Evolutionary conservation across 768 basidiomycete species (phyloP).

Genomic region (Chiua virens): DNA sequence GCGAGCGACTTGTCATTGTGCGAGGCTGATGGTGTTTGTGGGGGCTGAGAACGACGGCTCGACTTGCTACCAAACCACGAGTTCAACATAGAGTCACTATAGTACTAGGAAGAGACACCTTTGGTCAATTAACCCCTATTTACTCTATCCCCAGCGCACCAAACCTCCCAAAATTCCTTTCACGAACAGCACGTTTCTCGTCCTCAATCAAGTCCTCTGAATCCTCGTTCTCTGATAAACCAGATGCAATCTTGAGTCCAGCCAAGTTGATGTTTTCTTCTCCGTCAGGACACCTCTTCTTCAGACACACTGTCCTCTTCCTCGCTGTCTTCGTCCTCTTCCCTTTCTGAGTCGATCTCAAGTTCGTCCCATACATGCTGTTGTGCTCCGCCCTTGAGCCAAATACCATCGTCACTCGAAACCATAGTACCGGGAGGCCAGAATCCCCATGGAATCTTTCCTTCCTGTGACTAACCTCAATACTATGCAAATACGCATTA

Average conservation of each 20-base stretch:
- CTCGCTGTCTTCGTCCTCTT: slow-evolving; percentile 32
- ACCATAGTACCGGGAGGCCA: slow-evolving; percentile 59
- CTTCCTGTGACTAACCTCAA: slow-evolving; percentile 83
- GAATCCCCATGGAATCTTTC: slow-evolving; percentile 79
- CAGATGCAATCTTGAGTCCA: slow-evolving; percentile 1
- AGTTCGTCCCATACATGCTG: slow-evolving; percentile 23
- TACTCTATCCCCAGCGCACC: slow-evolving; percentile 23
- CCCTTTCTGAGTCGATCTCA: slow-evolving; percentile 31
- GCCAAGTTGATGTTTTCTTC: slow-evolving; percentile 1
- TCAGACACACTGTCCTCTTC: slow-evolving; percentile 22
- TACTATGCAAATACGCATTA: slow-evolving; percentile 43
- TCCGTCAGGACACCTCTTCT: slow-evolving; percentile 7
- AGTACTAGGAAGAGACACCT: slow-evolving; percentile 1
- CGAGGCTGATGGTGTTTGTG: not conserved
- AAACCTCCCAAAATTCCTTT: slow-evolving; percentile 26
- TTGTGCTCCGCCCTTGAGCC: slow-evolving; percentile 43
- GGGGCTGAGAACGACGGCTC: slow-evolving; percentile 18
- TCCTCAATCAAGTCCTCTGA: slow-evolving; percentile 23
- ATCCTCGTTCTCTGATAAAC: slow-evolving; percentile 19
- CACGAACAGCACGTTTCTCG: not conserved
- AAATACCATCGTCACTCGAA: slow-evolving; percentile 50
- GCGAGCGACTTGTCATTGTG: slow-evolving; percentile 4
- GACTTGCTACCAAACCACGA: slow-evolving; percentile 34
- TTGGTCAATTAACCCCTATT: slow-evolving; percentile 9
- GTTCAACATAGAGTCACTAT: slow-evolving; percentile 18